phyloP scores from a whole-genome alignment of 2,329 filamentous ascomycete genomes.

The Ophiocordyceps robertsii region DNA sequence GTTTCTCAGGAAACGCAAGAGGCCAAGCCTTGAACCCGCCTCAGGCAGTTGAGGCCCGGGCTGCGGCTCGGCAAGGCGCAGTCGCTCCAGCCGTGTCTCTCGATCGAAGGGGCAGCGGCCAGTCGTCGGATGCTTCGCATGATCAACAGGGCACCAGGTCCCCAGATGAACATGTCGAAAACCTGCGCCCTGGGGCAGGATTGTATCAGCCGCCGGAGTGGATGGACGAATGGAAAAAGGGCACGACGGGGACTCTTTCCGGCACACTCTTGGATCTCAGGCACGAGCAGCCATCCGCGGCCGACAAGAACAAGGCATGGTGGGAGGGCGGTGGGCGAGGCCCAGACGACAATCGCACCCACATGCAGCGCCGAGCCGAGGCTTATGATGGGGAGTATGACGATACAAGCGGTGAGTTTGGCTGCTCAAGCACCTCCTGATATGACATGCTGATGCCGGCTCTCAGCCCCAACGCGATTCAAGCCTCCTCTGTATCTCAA shows the following conservation, averaged over 20 bases:
- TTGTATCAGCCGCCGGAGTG: constrained; percentile 46
- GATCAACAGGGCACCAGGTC: constrained; percentile 23
- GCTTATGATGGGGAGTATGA: constrained; percentile 57
- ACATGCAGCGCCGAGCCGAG: constrained; percentile 41
- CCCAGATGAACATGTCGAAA: constrained; percentile 26
- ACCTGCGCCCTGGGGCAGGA: constrained; percentile 34
- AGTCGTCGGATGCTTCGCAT: constrained; percentile 16
- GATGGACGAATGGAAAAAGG: constrained; percentile 63
- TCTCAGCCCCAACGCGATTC: constrained; percentile 52
- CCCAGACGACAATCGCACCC: constrained; percentile 30
- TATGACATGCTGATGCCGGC: constrained; percentile 2
- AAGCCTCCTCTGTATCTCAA: constrained; percentile 74
- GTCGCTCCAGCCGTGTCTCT: constrained; percentile 8
- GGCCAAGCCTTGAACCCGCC: constrained; percentile 4
- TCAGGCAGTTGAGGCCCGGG: constrained; percentile 3
- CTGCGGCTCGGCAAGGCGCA: constrained; percentile 4
- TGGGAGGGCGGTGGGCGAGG: constrained; percentile 52
- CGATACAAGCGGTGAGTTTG: constrained; percentile 38
- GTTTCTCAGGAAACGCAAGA: constrained; percentile 10
- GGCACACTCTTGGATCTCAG: constrained; percentile 47
- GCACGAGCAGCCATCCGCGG: constrained; percentile 18
- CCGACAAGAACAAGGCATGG: constrained; percentile 51
- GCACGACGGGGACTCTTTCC: constrained; percentile 45
- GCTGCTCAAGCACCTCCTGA: not conserved
- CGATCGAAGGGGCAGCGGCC: constrained; percentile 17